These are phyloP conservation scores for Rubia yunnanensis DNA, from an alignment of 257 asterid species.

Conservation along the genomic window DNA sequence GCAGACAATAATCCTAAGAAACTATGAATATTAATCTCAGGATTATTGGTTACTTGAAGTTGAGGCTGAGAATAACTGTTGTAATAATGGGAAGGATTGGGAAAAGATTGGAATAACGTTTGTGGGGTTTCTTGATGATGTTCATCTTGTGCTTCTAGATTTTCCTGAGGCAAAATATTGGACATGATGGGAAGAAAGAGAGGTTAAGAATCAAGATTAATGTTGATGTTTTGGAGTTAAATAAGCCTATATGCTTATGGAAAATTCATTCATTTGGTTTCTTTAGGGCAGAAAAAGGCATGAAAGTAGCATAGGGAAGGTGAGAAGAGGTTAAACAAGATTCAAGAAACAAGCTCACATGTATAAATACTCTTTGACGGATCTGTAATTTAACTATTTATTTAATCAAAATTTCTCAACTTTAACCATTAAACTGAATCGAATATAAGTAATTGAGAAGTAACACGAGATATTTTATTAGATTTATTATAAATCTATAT, in stretches of 20 bases:
- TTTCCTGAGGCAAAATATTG: background rate
- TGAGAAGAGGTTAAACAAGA: constrained; percentile 31
- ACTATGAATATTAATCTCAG: constrained; percentile 22
- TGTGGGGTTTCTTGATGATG: constrained; percentile 10
- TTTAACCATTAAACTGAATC: too few relatives aligned
- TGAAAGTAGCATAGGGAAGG: constrained; percentile 15
- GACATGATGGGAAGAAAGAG: background rate
- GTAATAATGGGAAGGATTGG: background rate
- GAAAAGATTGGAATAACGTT: background rate
- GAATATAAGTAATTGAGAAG: too few relatives aligned
- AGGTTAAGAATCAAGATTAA: constrained; percentile 11
- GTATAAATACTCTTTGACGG: too few relatives aligned
- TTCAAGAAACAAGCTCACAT: constrained; percentile 9
- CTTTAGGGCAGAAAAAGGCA: background rate
- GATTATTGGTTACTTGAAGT: constrained; percentile 1
- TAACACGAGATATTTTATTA: too few relatives aligned
- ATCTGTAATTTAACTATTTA: too few relatives aligned
- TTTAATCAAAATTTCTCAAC: too few relatives aligned
- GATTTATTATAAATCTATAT: too few relatives aligned
- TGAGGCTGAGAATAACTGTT: background rate
- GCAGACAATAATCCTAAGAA: constrained; percentile 7
- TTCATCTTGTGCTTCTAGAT: background rate
- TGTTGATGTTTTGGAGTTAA: constrained; percentile 1
- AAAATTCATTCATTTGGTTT: background rate
- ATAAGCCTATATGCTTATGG: background rate